Conservation (phyloP, 208 protist genomes). For the Porcisia hertigi region DNA sequence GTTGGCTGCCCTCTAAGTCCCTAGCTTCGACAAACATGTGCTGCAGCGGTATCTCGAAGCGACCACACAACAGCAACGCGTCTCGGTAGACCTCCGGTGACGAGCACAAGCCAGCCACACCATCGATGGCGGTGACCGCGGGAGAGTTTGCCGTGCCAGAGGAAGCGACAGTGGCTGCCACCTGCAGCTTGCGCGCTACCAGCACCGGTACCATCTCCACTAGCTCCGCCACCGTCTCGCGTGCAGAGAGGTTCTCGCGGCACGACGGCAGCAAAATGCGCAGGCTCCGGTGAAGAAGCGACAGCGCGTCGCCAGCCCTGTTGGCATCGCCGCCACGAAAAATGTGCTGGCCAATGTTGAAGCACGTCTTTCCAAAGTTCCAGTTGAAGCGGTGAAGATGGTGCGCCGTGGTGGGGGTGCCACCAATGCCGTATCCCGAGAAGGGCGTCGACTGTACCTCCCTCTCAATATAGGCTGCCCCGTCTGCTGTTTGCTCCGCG, state of each 20-base stretch:
- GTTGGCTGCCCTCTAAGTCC: not conserved
- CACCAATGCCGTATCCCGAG: slow-evolving; percentile 9
- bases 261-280: slow-evolving; percentile 49
- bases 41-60: slow-evolving; percentile 58
- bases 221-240: slow-evolving; percentile 36
- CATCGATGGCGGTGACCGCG: not conserved
- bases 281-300: slow-evolving; percentile 64
- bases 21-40: slow-evolving; percentile 35
- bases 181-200: slow-evolving; percentile 28
- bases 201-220: slow-evolving; percentile 55
- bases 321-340: slow-evolving; percentile 39
- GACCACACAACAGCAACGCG: slow-evolving; percentile 58
- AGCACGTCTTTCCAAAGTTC: slow-evolving; percentile 72
- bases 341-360: slow-evolving; percentile 65
- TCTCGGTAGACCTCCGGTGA: slow-evolving; percentile 43
- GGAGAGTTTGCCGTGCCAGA: not conserved
- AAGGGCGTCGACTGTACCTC: not conserved
- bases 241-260: slow-evolving; percentile 18
- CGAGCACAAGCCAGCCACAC: slow-evolving; percentile 4
- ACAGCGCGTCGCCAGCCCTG: slow-evolving; percentile 50
- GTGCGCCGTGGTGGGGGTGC: not conserved
- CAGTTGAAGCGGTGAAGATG: slow-evolving; percentile 38
- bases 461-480: not conserved
- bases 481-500: not conserved
- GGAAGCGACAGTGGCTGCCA: not conserved